Evolutionary conservation across 2,329 filamentous ascomycete species (phyloP).

Genomic region (Colletotrichum simmondsii): DNA sequence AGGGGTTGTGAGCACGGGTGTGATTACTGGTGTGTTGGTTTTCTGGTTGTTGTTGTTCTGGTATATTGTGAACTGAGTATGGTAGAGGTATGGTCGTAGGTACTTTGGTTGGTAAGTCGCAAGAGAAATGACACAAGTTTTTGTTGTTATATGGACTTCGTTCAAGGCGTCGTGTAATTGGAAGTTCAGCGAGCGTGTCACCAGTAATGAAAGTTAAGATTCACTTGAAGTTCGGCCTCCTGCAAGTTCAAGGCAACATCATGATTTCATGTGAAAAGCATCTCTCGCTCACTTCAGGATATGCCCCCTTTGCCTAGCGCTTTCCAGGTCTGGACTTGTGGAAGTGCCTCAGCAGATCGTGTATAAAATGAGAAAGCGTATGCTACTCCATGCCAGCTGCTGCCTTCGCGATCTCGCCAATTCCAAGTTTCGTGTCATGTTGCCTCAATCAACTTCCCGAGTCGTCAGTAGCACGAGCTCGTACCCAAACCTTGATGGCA

Average conservation of each 20-base stretch:
- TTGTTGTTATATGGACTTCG: neutral
- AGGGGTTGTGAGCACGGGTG: neutral
- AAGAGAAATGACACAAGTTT: neutral
- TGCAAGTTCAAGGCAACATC: neutral
- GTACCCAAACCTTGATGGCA: neutral
- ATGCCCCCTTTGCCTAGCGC: neutral
- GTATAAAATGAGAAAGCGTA: neutral
- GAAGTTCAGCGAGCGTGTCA: neutral
- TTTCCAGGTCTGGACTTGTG: neutral
- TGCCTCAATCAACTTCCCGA: neutral
- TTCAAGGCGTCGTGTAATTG: neutral
- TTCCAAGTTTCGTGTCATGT: neutral
- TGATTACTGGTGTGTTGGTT: neutral
- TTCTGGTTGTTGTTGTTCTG: neutral
- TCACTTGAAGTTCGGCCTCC: neutral
- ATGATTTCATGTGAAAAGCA: neutral
- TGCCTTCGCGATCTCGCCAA: neutral
- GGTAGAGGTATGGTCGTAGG: neutral
- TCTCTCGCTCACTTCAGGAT: neutral
- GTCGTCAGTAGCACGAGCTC: neutral
- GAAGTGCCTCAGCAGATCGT: neutral
- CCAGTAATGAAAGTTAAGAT: neutral
- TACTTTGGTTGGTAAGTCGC: neutral
- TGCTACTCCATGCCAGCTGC: no score
- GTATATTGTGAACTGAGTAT: neutral